Base-by-base conservation (phyloP, 345 rosid genomes). In the Erodium maritimum region DNA sequence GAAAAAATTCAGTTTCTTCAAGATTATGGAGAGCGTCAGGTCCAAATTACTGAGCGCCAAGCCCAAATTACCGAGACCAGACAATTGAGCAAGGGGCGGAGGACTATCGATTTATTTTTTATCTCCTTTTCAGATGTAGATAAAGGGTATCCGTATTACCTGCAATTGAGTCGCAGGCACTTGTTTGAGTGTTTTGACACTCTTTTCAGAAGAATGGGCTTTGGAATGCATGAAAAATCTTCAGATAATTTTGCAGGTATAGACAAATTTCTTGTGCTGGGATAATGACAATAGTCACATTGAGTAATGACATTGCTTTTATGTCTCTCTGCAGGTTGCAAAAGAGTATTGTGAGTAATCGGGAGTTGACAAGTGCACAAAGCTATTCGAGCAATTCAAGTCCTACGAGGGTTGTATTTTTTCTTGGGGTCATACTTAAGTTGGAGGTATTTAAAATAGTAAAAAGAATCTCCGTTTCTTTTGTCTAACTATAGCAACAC, bases 121-220 rank as follows among this genome's bases (percentile, higher is more conserved):
- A 59, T 9, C 19, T 24, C 23, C 57, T 45, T 54, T 45, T 25
- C 17, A 11, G 37, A 51, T 57, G 54, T 55, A 56, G 37, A 20
- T 45, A 50, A 48, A 25, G 50, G 13, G 19, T 62, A 23, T 67
- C 45, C 29, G 37, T 29, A 33, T 60, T 23, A 51, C 65, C 88
- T 84, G 98, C 94, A 34, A 91, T 91, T 63, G 98, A 91, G 86
- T 95, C 95, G 55, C 98, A 88, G 98, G 98, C 96, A 4, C 95
- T 91, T 58, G 98, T 91, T n/a, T 37, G 98, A 91, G 75, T 91
- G 88, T 72, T 85, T 91, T 24, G 98, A 96, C 24, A 86, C 96
- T 56, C 90, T 91, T n/a, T 56, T 91, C 98, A 34, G 78, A 91
- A 56, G 98, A 91, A 53, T 91, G 98, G 98, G 98, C 95, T 60